Base-by-base conservation (phyloP, 768 basidiomycete species). In the Lepiota subincarnata region DNA sequence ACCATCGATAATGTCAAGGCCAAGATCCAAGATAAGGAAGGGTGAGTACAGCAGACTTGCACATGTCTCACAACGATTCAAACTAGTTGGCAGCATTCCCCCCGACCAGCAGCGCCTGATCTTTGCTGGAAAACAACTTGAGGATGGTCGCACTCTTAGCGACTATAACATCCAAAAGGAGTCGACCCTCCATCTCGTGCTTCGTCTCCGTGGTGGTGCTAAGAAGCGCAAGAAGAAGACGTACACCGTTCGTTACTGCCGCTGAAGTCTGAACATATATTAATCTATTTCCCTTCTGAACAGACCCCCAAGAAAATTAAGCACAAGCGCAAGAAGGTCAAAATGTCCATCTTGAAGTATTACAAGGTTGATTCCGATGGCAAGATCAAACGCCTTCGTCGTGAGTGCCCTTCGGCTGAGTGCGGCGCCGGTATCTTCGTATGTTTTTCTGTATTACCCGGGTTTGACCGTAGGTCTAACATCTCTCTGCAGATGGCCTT, bases 221-320 rank as follows among this genome's bases (percentile, higher is more conserved):
- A 98, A 98, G 87, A 98, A 98, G 86, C 87, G 96, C 73, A 98
- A 98, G 87, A 99, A 98, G 83, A 98, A 98, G 84, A 94, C 92
- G 51, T 98, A 98, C 88, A 94, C 86, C 78, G 90, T 92, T 45
- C 46, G 87, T 76, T 1, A 22, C n/a, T 43, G 10, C 18, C 31
- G 12, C 39, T 41, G 12, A 18, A 22, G 11, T 20, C 37, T 12
- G 12, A n/a, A 7, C 2, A 53, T 52, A 13, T 60, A 43, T 24
- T 18, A 47, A 18, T 50, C 14, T 28, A 56, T 26, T 36, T 39
- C 18, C 18, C 24, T 57, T 47, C 41, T 60, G 36, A 62, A 13
- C 63, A 90, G 88, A 96, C 93, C 66, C 94, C 93, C 73, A 97
- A 96, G 84, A 98, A 98, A 83, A 86, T 97, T 84, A 98, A 97